A percentile compares a stretch with the other conserved stretches of the same genome.
phyloP scores from a whole-genome alignment of 805 yeast species.

The Lachancea sp. region DNA sequence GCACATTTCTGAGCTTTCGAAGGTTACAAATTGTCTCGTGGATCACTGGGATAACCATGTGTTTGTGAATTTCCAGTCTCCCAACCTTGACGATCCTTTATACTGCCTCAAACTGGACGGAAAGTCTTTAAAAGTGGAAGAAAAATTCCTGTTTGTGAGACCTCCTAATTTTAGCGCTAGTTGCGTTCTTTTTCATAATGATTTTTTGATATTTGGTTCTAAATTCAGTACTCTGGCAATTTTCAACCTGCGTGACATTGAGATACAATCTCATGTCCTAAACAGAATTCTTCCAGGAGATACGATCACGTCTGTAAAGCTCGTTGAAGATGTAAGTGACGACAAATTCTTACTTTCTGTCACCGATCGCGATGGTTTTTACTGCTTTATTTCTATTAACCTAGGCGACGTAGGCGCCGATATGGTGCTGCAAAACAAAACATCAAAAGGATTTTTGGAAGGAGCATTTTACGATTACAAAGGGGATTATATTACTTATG shows the following conservation, averaged over 20 bases:
- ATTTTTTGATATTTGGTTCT: slow-evolving; percentile 58
- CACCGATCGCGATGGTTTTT: slow-evolving; percentile 64
- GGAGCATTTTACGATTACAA: slow-evolving; percentile 47
- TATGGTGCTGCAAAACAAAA: slow-evolving; percentile 50
- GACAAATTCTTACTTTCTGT: slow-evolving; percentile 34
- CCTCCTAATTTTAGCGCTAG: slow-evolving; percentile 53
- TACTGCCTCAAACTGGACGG: slow-evolving; percentile 36
- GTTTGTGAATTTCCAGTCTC: slow-evolving; percentile 53
- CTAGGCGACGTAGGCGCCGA: slow-evolving; percentile 19
- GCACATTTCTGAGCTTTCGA: slow-evolving; percentile 24
- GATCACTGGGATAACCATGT: slow-evolving; percentile 24
- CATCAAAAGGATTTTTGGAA: slow-evolving; percentile 74
- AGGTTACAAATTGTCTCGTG: slow-evolving; percentile 46
- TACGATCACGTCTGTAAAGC: slow-evolving; percentile 51
- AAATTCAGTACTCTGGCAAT: slow-evolving; percentile 61
- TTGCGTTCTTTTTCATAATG: slow-evolving; percentile 41
- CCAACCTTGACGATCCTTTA: slow-evolving; percentile 56
- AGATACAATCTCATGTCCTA: slow-evolving; percentile 22
- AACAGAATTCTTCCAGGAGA: slow-evolving; percentile 59
- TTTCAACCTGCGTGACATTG: slow-evolving; percentile 36
- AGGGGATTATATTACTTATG: slow-evolving; percentile 57
- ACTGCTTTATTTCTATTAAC: slow-evolving; percentile 37
- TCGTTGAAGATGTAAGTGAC: slow-evolving; percentile 28
- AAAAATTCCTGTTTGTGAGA: slow-evolving; percentile 30
- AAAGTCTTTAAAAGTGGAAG: slow-evolving; percentile 23